Percentiles rank a stretch among this genome's conserved stretches.
phyloP scores from a whole-genome alignment of 148 eudicot species.

The Nepenthes mirabilis region DNA sequence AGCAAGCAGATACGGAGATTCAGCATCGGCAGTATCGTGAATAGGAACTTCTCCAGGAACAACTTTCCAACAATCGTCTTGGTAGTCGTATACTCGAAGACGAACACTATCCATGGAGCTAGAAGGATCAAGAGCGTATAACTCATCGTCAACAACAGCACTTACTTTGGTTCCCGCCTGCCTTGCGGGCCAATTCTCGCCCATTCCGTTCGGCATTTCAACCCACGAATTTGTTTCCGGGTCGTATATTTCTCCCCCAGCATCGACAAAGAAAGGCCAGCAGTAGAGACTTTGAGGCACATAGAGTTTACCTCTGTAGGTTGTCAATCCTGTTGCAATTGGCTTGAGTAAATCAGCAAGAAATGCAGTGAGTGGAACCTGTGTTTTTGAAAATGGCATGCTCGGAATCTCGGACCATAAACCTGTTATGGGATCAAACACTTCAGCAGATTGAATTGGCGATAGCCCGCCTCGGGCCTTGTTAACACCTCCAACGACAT shows the following conservation, averaged over 20 bases:
- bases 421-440: slow-evolving; percentile 62
- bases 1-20: slow-evolving; percentile 80
- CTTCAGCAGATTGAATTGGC: slow-evolving; percentile 90
- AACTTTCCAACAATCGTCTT: slow-evolving; percentile 72
- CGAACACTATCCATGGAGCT: slow-evolving; percentile 59
- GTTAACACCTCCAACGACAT: slow-evolving; percentile 88
- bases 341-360: slow-evolving; percentile 83
- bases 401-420: slow-evolving; percentile 69
- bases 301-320: slow-evolving; percentile 70
- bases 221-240: slow-evolving; percentile 75
- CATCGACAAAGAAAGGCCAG: slow-evolving; percentile 98
- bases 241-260: slow-evolving; percentile 91
- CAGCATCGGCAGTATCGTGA: slow-evolving; percentile 37
- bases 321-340: slow-evolving; percentile 89
- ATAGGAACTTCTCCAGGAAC: slow-evolving; percentile 47
- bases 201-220: slow-evolving; percentile 97
- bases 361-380: slow-evolving; percentile 72
- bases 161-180: slow-evolving; percentile 95
- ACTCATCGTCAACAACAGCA: slow-evolving; percentile 59
- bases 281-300: slow-evolving; percentile 93
- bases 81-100: slow-evolving; percentile 65
- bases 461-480: slow-evolving; percentile 57
- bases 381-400: slow-evolving; percentile 97
- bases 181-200: slow-evolving; percentile 98
- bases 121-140: slow-evolving; percentile 82